These are phyloP conservation scores for Phytophthora boehmeriae DNA, from an alignment of 352 stramenopile genomes.

Conservation along the genomic window DNA sequence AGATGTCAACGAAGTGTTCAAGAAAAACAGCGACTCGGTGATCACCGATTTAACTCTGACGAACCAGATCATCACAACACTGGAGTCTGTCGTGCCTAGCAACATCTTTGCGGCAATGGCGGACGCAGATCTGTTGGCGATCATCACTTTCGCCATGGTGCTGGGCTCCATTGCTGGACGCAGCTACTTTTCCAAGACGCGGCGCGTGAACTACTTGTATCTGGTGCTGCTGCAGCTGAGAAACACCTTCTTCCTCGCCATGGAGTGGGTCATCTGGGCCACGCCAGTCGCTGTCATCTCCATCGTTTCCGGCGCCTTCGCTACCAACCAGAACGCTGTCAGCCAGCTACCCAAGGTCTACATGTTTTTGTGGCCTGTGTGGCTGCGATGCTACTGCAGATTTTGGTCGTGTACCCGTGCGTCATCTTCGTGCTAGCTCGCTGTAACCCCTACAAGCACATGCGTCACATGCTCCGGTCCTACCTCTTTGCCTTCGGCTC, in stretches of 20 bases:
- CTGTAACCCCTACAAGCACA: conserved; percentile 75
- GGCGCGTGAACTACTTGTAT: conserved; percentile 71
- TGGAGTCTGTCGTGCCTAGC: conserved; percentile 59
- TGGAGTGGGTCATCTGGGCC: conserved; percentile 73
- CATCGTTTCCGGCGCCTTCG: conserved; percentile 66
- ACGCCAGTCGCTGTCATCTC: conserved; percentile 72
- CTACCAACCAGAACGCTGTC: conserved; percentile 48
- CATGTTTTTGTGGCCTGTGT: conserved; percentile 52
- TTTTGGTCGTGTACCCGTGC: conserved; percentile 60
- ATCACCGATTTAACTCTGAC: conserved; percentile 59
- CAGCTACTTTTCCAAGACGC: conserved; percentile 65
- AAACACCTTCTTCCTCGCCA: conserved; percentile 73
- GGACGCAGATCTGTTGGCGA: conserved; percentile 56
- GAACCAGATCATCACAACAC: conserved; percentile 64
- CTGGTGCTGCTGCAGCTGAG: conserved; percentile 65
- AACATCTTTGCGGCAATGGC: conserved; percentile 68
- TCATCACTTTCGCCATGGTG: conserved; percentile 77
- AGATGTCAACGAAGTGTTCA: conserved; percentile 58
- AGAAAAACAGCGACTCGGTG: conserved; percentile 42
- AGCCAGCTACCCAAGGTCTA: conserved; percentile 54
- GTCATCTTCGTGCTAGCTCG: conserved; percentile 72
- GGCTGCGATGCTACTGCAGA: conserved; percentile 42
- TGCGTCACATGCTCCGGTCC: conserved; percentile 63
- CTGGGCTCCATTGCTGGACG: conserved; percentile 62
- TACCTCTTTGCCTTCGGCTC: conserved; percentile 75